A percentile compares a stretch with the other conserved stretches of the same genome.
Evolutionary conservation across 2,329 filamentous ascomycete genomes (phyloP).

Genomic region (Dothideomycetes sp.): DNA sequence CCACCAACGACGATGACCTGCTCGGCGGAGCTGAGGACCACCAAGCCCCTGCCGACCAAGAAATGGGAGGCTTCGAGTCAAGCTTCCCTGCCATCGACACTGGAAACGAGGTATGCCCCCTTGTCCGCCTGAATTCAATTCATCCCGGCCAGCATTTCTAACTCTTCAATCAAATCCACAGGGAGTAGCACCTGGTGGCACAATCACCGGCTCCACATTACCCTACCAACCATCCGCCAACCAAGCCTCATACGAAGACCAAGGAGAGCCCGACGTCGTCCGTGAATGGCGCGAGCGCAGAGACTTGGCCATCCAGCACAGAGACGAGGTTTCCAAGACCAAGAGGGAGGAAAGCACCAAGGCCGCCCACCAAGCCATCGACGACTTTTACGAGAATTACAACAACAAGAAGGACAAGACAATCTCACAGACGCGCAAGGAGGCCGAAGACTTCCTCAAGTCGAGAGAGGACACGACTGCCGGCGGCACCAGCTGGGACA

Average conservation of each 20-base stretch:
- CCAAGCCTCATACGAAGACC: constrained; percentile 50
- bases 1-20: constrained; percentile 48
- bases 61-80: constrained; percentile 64
- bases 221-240: constrained; percentile 44
- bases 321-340: constrained; percentile 70
- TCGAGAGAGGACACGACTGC: constrained; percentile 86
- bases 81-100: constrained; percentile 80
- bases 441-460: constrained; percentile 85
- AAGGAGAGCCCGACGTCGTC: constrained; percentile 82
- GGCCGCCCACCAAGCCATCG: constrained; percentile 87
- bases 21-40: constrained; percentile 47
- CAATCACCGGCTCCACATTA: constrained; percentile 63
- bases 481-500: constrained; percentile 96
- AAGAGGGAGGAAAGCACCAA: constrained; percentile 80
- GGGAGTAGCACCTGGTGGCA: constrained; percentile 65
- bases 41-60: constrained; percentile 35
- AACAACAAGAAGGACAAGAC: constrained; percentile 96
- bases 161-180: constrained; percentile 25
- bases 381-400: constrained; percentile 99
- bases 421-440: constrained; percentile 76
- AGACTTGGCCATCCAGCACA: constrained; percentile 71
- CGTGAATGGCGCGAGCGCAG: constrained; percentile 85
- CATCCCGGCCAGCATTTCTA: neutral
- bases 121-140: neutral
- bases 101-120: constrained; percentile 55